Percentiles rank a stretch among this genome's conserved stretches.
These are phyloP conservation scores for Carallia brachiata DNA, from an alignment of 345 rosid genomes.

Conservation along the genomic window DNA sequence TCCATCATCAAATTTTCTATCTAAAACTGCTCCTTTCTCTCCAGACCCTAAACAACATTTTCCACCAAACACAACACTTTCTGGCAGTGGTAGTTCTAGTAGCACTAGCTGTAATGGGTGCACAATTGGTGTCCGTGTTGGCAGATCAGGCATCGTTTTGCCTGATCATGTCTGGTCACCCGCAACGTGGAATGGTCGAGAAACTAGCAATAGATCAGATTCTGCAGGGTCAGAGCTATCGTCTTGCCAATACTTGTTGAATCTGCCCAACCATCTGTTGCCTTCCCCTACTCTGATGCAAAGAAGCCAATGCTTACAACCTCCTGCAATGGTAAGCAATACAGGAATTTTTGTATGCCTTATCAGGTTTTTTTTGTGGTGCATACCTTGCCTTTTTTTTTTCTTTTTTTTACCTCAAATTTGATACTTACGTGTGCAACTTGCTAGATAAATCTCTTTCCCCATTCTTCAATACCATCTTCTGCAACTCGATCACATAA, in stretches of 20 bases:
- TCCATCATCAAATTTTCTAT: constrained; percentile 1
- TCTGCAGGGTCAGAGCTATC: constrained; percentile 25
- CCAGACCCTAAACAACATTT: constrained; percentile 9
- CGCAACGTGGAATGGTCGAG: constrained; percentile 21
- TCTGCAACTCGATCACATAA: constrained; percentile 28
- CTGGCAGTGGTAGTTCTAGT: constrained; percentile 15
- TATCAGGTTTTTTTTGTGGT: not conserved
- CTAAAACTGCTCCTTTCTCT: no score
- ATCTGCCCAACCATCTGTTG: constrained; percentile 28
- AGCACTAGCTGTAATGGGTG: constrained; percentile 12
- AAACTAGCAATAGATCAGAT: constrained; percentile 14
- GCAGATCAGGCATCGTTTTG: constrained; percentile 22
- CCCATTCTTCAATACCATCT: constrained; percentile 13
- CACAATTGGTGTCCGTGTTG: no score
- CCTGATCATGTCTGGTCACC: constrained; percentile 28
- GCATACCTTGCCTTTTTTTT: not conserved
- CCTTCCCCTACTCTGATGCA: constrained; percentile 40
- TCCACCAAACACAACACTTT: constrained; percentile 11
- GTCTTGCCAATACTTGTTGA: constrained; percentile 13
- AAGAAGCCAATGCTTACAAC: constrained; percentile 25
- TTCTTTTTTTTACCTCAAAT: no score
- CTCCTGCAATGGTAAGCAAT: constrained; percentile 36
- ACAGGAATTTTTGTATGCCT: not conserved
- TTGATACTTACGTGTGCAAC: not conserved
- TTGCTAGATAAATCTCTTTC: constrained; percentile 40